These are phyloP conservation scores for Scedosporium apiospermum DNA, from an alignment of 2,329 filamentous ascomycete species.

Conservation along the genomic window DNA sequence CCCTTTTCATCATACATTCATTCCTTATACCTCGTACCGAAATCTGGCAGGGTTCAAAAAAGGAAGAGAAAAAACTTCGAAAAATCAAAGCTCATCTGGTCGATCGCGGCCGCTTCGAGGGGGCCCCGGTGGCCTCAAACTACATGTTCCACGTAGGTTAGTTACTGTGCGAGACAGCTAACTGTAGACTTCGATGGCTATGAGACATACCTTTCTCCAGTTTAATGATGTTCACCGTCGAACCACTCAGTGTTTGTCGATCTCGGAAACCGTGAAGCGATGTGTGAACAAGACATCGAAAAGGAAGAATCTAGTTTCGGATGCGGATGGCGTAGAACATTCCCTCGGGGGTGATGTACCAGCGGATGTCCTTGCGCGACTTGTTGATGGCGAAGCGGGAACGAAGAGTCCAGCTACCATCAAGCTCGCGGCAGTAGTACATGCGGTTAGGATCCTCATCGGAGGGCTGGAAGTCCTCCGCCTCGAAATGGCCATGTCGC, in stretches of 20 bases:
- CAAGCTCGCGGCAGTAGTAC: constrained; percentile 52
- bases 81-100: too few species aligned
- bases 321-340: constrained; percentile 53
- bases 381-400: constrained; percentile 51
- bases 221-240: not conserved
- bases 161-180: too few species aligned
- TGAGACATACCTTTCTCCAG: not conserved
- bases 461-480: constrained; percentile 53
- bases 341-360: constrained; percentile 49
- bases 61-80: too few species aligned
- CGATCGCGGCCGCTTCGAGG: too few species aligned
- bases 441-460: constrained; percentile 51
- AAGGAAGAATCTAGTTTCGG: constrained; percentile 20
- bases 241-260: not conserved
- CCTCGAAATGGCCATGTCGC: constrained; percentile 40
- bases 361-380: constrained; percentile 41
- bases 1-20: too few species aligned
- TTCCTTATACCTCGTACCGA: too few species aligned
- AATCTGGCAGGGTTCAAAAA: too few species aligned
- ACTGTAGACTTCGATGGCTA: too few species aligned
- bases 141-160: too few species aligned
- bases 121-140: too few species aligned
- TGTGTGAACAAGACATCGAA: not conserved
- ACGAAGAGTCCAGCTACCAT: constrained; percentile 50
- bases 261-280: not conserved